Evolutionary conservation across 345 rosid genomes (phyloP).

Genomic region (Camelina hispida): DNA sequence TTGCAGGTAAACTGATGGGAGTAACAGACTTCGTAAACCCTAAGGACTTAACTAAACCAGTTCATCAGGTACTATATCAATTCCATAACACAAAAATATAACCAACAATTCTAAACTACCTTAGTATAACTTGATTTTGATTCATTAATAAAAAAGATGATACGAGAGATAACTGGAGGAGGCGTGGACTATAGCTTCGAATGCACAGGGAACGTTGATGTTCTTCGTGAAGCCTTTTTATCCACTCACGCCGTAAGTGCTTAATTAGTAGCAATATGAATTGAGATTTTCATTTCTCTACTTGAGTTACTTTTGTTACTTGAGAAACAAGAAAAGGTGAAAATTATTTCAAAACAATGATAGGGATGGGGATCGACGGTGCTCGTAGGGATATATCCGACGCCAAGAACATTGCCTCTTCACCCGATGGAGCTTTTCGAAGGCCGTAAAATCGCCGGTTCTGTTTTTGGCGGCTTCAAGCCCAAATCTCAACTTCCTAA

Average conservation of each 20-base stretch:
- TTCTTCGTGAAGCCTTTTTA: conserved; percentile 74
- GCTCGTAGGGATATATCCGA: conserved; percentile 39
- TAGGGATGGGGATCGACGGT: conserved; percentile 47
- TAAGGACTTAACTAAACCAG: conserved; percentile 39
- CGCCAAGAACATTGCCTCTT: conserved; percentile 42
- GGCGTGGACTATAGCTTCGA: conserved; percentile 74
- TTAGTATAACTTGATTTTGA: neutral
- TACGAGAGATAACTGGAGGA: conserved; percentile 57
- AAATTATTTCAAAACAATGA: neutral
- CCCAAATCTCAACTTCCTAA: conserved; percentile 42
- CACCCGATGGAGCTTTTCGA: conserved; percentile 46
- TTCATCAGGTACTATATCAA: conserved; percentile 40
- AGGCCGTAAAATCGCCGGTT: conserved; percentile 41
- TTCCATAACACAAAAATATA: neutral
- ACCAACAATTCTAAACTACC: neutral
- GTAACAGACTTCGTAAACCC: conserved; percentile 42
- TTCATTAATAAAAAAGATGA: conserved; percentile 45
- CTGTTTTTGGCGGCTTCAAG: conserved; percentile 40
- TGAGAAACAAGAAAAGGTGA: neutral
- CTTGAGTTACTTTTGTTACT: neutral
- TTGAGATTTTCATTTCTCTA: neutral
- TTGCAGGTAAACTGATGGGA: conserved; percentile 39
- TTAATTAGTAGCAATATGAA: neutral
- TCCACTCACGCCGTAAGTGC: conserved; percentile 49
- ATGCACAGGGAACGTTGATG: conserved; percentile 57